Conservation (phyloP, 306 rosid genomes). For the Medicago lupulina region DNA sequence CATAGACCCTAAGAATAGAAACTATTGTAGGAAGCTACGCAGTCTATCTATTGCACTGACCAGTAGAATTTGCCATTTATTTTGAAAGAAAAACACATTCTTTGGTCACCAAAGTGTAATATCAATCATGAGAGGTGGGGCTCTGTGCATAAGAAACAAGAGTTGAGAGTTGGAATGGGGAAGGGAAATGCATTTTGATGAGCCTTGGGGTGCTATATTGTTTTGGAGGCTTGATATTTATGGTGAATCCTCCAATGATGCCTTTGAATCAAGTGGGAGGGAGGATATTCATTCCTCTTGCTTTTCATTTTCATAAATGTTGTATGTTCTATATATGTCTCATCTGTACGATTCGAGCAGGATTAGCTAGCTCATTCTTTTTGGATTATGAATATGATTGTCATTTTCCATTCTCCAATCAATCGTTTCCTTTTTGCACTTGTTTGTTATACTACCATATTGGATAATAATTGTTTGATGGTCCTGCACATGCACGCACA, state of each 20-base stretch:
- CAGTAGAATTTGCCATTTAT: constrained; percentile 44
- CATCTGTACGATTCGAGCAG: constrained; percentile 41
- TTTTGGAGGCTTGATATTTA: constrained; percentile 50
- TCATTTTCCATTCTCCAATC: constrained; percentile 1
- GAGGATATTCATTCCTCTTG: constrained; percentile 56
- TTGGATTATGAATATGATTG: constrained; percentile 34
- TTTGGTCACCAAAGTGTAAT: constrained; percentile 49
- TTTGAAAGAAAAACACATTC: constrained; percentile 45
- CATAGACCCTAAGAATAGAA: constrained; percentile 17
- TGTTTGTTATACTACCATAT: background rate
- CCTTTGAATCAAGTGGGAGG: constrained; percentile 48
- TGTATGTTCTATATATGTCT: constrained; percentile 53
- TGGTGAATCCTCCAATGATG: constrained; percentile 50
- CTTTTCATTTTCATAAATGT: constrained; percentile 47
- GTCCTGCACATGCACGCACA: background rate
- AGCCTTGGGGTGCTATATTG: constrained; percentile 43
- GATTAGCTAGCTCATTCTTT: constrained; percentile 56
- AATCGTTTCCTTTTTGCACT: background rate
- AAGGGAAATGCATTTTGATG: constrained; percentile 31
- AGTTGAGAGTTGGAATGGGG: constrained; percentile 41
- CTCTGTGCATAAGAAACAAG: constrained; percentile 46
- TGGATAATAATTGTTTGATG: background rate
- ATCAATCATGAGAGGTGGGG: constrained; percentile 43
- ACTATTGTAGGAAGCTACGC: constrained; percentile 47
- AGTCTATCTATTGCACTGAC: constrained; percentile 28